Base-by-base conservation (phyloP, 257 asterid species). In the Cruciata laevipes region DNA sequence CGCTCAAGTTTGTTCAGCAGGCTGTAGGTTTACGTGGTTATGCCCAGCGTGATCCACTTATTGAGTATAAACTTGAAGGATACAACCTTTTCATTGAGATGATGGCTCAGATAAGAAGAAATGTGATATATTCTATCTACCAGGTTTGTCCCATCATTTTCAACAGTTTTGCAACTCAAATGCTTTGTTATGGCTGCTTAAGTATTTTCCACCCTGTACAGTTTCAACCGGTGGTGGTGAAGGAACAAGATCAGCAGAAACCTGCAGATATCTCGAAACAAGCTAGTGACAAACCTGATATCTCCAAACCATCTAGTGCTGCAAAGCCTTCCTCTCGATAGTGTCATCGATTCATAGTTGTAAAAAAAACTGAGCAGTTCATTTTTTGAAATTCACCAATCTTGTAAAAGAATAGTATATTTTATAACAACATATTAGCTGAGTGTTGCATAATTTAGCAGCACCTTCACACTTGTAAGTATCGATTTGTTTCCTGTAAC, bases 21-120 rank as follows among this genome's bases (percentile, higher is more conserved):
- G 99, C 96, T 58, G 99, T 94, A 32, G 90, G 97, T 37, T 84
- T 94, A 71, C 87, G 99, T 32, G 99, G 99, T 63, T 94, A 94
- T 82, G 99, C 99, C 40, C 99, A 94, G 80, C 83, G 96, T 76
- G 99, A 94, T 78, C 99, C 99, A 38, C 96, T 94, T 35, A 94
- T 94, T 20, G 99, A 90, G 73, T 94, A 90, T 80, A 94, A 94
- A 77, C 95, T 94, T 38, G 99, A 94, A 79, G 99, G 99, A 42
- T 94, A 94, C 90, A 88, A 94, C 84, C 96, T 94, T 61, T 94
- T 94, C 76, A 90, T 94, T 69, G 99, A 94, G 68, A 94, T 94
- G 99, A 90, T 94, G 97, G 99, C 99, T 55, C 91, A 94, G 56
- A 84, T 94, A 69, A 85, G 99, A 72, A 82, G 99, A 78, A 94